phyloP scores from a whole-genome alignment of 129 eudicot genomes.

The Apium graveolens region DNA sequence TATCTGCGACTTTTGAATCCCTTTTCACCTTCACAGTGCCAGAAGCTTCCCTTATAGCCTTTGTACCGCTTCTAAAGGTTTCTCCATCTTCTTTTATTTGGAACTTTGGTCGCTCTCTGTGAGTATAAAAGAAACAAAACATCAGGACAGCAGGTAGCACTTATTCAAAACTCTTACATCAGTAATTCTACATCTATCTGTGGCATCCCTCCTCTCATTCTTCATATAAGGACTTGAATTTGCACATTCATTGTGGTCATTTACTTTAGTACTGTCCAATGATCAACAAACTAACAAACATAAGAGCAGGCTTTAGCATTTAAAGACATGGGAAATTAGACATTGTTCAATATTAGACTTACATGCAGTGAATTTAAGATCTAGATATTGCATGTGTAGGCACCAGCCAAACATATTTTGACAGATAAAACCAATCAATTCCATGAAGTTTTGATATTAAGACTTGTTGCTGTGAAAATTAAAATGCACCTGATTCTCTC shows the following conservation, averaged over 20 bases:
- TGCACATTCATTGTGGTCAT: background rate
- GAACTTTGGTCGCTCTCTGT: slow-evolving; percentile 82
- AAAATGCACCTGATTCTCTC: slow-evolving; percentile 75
- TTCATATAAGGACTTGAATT: background rate
- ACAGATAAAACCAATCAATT: background rate
- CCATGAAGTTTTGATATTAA: background rate
- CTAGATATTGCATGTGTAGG: no score
- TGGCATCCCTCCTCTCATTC: background rate
- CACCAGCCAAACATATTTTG: background rate
- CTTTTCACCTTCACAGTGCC: slow-evolving; percentile 57
- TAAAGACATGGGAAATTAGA: background rate
- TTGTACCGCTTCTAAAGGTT: slow-evolving; percentile 33
- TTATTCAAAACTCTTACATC: background rate
- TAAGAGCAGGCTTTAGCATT: background rate
- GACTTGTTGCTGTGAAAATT: background rate
- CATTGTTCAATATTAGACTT: background rate
- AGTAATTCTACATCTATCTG: background rate
- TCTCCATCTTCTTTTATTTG: slow-evolving; percentile 61
- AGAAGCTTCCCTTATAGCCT: slow-evolving; percentile 49
- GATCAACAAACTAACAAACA: background rate
- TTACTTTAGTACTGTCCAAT: background rate
- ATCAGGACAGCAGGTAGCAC: background rate
- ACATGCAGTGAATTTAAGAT: background rate
- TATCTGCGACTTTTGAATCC: slow-evolving; percentile 49
- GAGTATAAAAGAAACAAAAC: background rate